These are phyloP conservation scores for Craspedostauros australis DNA, from an alignment of 108 stramenopile species.

Conservation along the genomic window DNA sequence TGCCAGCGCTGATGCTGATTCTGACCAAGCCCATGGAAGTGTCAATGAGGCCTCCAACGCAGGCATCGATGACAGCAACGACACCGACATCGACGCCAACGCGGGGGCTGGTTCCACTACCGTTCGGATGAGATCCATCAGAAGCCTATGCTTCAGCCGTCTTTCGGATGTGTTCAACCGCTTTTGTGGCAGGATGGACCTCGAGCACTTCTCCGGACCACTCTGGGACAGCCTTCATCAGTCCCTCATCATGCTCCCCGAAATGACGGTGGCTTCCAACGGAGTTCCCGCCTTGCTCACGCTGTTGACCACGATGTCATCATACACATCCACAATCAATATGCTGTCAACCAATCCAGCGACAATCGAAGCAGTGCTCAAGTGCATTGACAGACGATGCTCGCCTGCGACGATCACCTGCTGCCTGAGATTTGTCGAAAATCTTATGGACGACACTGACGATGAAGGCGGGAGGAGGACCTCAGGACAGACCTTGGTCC, in stretches of 20 bases:
- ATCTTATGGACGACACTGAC: conserved; percentile 39
- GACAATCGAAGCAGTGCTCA: conserved; percentile 46
- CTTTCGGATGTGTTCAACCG: conserved; percentile 51
- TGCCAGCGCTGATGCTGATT: background rate
- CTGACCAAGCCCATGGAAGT: conserved; percentile 8
- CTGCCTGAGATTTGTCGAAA: conserved; percentile 54
- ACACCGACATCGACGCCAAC: background rate
- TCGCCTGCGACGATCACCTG: conserved; percentile 38
- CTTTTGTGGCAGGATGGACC: conserved; percentile 57
- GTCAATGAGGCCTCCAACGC: no score
- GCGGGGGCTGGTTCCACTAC: background rate
- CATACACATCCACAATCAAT: conserved; percentile 32
- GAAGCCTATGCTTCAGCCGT: conserved; percentile 59
- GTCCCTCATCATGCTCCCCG: conserved; percentile 59
- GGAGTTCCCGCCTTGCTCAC: conserved; percentile 59
- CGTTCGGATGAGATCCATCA: conserved; percentile 37
- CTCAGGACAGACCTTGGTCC: no score
- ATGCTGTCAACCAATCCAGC: conserved; percentile 34
- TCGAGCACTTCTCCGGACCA: conserved; percentile 19
- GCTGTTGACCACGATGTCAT: conserved; percentile 52
- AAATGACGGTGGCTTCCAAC: conserved; percentile 54
- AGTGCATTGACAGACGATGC: conserved; percentile 55
- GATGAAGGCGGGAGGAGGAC: no score
- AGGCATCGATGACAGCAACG: no score
- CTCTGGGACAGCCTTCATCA: conserved; percentile 53